A percentile compares a stretch with the other conserved stretches of the same genome.
Conservation (phyloP, 2,329 filamentous ascomycete genomes). For the Claviceps citrina region DNA sequence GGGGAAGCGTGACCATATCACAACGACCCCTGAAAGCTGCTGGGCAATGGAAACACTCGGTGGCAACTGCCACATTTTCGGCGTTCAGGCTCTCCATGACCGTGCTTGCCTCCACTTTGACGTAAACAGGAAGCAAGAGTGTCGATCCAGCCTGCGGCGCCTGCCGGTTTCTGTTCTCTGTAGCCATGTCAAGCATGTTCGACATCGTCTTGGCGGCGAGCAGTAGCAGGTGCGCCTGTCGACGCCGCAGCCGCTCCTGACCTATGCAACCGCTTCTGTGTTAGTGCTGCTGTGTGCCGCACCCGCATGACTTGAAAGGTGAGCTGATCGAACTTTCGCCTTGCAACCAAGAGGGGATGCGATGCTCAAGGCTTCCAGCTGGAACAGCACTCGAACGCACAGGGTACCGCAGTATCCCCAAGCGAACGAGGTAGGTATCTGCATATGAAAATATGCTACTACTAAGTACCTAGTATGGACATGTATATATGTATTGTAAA, state of each 20-base stretch:
- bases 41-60: slow-evolving; percentile 1
- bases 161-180: too few species aligned
- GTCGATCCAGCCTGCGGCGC: neutral
- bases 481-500: too few species aligned
- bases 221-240: neutral
- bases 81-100: neutral
- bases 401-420: too few species aligned
- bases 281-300: too few species aligned
- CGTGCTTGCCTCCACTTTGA: neutral
- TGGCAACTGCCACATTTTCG: neutral
- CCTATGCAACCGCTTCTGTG: too few species aligned
- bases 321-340: neutral
- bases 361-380: neutral
- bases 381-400: too few species aligned
- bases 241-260: neutral
- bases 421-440: too few species aligned
- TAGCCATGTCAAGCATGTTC: neutral
- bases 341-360: neutral
- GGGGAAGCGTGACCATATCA: slow-evolving; percentile 6
- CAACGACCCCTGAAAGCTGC: neutral
- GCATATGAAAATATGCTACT: too few species aligned
- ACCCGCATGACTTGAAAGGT: too few species aligned
- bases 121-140: neutral
- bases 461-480: too few species aligned
- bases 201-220: neutral